Conservation (phyloP, 805 yeast species). For the Wickerhamomyces subpelliculosus region DNA sequence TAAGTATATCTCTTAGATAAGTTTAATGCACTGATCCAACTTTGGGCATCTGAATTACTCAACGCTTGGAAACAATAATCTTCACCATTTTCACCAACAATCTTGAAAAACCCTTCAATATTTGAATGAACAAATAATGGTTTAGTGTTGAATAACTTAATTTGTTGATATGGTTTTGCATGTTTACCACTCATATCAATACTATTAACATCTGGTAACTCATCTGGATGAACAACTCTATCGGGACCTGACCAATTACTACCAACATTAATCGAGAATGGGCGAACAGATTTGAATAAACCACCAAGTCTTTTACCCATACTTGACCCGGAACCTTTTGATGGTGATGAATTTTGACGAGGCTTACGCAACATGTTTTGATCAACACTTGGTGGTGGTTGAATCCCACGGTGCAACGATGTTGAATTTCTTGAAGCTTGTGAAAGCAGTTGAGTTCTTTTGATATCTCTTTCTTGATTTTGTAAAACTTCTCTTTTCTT, state of each 20-base stretch:
- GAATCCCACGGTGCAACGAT: slow-evolving; percentile 7
- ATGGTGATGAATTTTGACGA: slow-evolving; percentile 15
- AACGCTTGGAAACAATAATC: slow-evolving; percentile 65
- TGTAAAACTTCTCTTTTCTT: slow-evolving; percentile 34
- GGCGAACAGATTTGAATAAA: slow-evolving; percentile 48
- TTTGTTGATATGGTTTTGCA: slow-evolving; percentile 42
- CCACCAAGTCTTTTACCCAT: slow-evolving; percentile 49
- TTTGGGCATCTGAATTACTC: slow-evolving; percentile 53
- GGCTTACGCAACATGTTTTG: slow-evolving; percentile 13
- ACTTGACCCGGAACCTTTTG: slow-evolving; percentile 11
- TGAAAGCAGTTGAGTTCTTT: slow-evolving; percentile 25
- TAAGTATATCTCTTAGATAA: slow-evolving; percentile 35
- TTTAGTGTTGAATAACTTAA: slow-evolving; percentile 37
- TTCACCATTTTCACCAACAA: slow-evolving; percentile 38
- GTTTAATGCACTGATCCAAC: slow-evolving; percentile 55
- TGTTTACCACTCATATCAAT: slow-evolving; percentile 30
- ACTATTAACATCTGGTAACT: slow-evolving; percentile 49
- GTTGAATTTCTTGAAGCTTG: slow-evolving; percentile 21
- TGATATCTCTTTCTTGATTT: slow-evolving; percentile 28
- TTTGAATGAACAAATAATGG: slow-evolving; percentile 30
- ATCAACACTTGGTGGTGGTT: slow-evolving; percentile 9
- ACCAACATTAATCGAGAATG: slow-evolving; percentile 48
- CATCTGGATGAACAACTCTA: slow-evolving; percentile 39
- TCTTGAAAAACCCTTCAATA: slow-evolving; percentile 35
- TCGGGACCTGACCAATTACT: slow-evolving; percentile 35